Evolutionary conservation across 176 grass and related monocot species (phyloP).

Genomic region (Poa pratensis): DNA sequence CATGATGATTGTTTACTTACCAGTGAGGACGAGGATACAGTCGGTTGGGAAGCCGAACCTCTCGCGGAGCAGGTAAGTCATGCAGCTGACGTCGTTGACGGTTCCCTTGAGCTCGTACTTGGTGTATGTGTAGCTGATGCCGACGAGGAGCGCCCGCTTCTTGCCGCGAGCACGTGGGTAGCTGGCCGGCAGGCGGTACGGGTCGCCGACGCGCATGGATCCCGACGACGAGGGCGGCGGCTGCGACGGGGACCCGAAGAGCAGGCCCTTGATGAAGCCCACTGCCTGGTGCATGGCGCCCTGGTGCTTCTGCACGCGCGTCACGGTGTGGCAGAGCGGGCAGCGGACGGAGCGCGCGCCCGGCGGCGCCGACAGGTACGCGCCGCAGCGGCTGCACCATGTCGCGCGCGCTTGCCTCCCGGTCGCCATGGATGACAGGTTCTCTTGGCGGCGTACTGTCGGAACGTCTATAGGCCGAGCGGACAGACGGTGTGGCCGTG

Average conservation of each 20-base stretch:
- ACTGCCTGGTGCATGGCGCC: slow-evolving; percentile 43
- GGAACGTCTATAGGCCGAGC: background rate
- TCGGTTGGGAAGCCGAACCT: slow-evolving; percentile 60
- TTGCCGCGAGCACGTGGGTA: slow-evolving; percentile 46
- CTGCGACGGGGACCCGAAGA: background rate
- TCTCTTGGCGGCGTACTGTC: background rate
- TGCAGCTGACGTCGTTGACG: slow-evolving; percentile 83
- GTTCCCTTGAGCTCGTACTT: slow-evolving; percentile 78
- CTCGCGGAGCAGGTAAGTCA: slow-evolving; percentile 59
- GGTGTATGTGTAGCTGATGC: slow-evolving; percentile 65
- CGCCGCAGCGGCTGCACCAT: slow-evolving; percentile 59
- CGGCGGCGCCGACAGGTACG: slow-evolving; percentile 40
- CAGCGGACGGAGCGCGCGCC: slow-evolving; percentile 56
- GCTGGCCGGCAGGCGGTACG: slow-evolving; percentile 6
- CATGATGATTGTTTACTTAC: slow-evolving; percentile 29
- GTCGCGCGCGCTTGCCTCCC: slow-evolving; percentile 19
- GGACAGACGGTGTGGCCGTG: background rate
- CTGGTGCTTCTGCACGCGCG: slow-evolving; percentile 45
- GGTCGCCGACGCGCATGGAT: background rate
- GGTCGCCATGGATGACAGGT: slow-evolving; percentile 45
- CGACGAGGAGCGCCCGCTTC: slow-evolving; percentile 87
- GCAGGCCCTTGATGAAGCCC: slow-evolving; percentile 65
- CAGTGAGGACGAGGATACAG: slow-evolving; percentile 71
- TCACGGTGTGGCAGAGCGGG: slow-evolving; percentile 53
- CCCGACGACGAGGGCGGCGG: background rate